Evolutionary conservation across 83 land plant genomes (phyloP), one percentile per base, ranked within the genome.

Genomic region (Isoetes engelmannii): DNA sequence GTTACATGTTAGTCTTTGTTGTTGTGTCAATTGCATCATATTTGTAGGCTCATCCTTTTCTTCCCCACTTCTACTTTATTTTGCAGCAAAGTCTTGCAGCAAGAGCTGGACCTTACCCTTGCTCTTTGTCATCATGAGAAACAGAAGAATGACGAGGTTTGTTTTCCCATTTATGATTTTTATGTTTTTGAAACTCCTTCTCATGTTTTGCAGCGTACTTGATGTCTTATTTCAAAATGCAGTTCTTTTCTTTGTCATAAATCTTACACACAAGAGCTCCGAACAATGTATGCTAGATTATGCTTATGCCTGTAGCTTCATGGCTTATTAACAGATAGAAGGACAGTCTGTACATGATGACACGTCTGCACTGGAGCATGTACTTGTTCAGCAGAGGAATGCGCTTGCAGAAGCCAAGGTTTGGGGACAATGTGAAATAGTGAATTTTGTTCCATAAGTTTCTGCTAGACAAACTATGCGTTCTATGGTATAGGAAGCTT

Each of bases 71-170:
- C 37, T 28, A 47, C 3, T 12, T 21, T 60, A 12, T 10, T 51
- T 60, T 70, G 67, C 88, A 91, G 97, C 77, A 91, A 81, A 56
- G 56, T 77, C 66, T 69, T 87, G 62, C 96, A 85, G 76, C 89
- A 93, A 71, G 98, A 90, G 75, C 81, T 90, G 66, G 92, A 93
- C 53, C 68, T 74, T 45, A 87, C 80, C 21, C 85, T 93, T 77
- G 96, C 98, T 28, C 85, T 81, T 45, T 85, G 85, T 66, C 87
- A 87, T 61, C 87, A 87, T 51, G 98, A 93, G 67, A 85, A 82
- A 74, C 86, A 87, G 67, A 89, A 83, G 72, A 87, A 81, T 60
- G 82, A 69, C 45, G 98, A 88, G 92, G 87, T 86, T 69, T 15
- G 8, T 59, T 59, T 7, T 18, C 12, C 28, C 62, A 28, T 28